Conservation (phyloP, 768 basidiomycete genomes). For the Termitomyces sp. region DNA sequence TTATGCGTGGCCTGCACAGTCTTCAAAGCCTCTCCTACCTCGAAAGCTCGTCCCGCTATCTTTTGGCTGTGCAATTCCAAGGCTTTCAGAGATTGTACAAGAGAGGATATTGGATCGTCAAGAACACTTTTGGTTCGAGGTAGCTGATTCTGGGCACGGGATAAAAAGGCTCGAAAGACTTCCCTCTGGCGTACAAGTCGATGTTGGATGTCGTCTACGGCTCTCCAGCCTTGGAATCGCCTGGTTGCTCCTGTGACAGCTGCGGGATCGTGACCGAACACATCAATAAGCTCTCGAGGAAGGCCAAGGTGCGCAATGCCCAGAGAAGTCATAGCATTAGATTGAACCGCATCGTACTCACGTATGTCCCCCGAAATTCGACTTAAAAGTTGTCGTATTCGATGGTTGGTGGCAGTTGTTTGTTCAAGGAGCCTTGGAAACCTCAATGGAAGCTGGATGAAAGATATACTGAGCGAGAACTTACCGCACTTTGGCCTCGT, state of each 20-base stretch:
- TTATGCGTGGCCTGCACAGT: constrained; percentile 54
- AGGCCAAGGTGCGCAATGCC: constrained; percentile 45
- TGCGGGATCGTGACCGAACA: constrained; percentile 74
- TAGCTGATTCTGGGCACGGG: constrained; percentile 17
- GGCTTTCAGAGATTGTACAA: constrained; percentile 44
- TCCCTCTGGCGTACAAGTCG: constrained; percentile 61
- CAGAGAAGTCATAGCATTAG: constrained; percentile 43
- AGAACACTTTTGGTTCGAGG: constrained; percentile 38
- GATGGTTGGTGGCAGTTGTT: constrained; percentile 55
- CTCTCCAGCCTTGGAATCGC: constrained; percentile 59
- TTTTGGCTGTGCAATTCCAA: constrained; percentile 44
- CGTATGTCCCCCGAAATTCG: constrained; percentile 56
- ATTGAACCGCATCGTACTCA: constrained; percentile 63
- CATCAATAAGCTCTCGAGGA: constrained; percentile 66
- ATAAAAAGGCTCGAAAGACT: constrained; percentile 45
- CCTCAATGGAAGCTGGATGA: not conserved
- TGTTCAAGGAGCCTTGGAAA: constrained; percentile 55
- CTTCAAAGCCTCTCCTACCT: constrained; percentile 44
- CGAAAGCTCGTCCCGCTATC: constrained; percentile 42
- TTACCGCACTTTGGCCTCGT: constrained; percentile 55
- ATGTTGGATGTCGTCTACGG: constrained; percentile 71
- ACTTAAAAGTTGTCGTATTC: constrained; percentile 66
- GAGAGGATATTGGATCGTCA: constrained; percentile 47
- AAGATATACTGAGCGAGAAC: constrained; percentile 15
- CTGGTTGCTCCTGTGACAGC: constrained; percentile 68